Evolutionary conservation across 768 basidiomycete genomes (phyloP).

Genomic region (Trametes meyenii): DNA sequence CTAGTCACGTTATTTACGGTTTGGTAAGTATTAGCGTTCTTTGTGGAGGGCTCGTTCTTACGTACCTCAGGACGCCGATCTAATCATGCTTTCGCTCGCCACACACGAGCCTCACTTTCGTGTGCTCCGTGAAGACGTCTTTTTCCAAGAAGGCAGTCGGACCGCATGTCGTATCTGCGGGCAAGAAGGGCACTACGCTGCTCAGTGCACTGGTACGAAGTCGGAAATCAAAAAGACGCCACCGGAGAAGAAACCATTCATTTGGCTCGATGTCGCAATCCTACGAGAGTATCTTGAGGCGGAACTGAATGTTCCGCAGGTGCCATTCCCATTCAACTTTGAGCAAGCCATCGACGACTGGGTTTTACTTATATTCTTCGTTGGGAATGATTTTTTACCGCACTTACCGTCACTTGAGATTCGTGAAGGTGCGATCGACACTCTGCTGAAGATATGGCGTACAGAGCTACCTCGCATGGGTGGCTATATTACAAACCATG

Average conservation of each 20-base stretch:
- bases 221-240: slow-evolving; percentile 67
- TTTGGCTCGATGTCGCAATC: slow-evolving; percentile 96
- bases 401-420: slow-evolving; percentile 99
- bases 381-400: slow-evolving; percentile 99
- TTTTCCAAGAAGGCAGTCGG: slow-evolving; percentile 76
- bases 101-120: slow-evolving; percentile 99
- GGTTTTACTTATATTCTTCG: slow-evolving; percentile 99
- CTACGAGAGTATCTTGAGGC: slow-evolving; percentile 97
- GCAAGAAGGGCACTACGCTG: slow-evolving; percentile 92
- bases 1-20: slow-evolving; percentile 96
- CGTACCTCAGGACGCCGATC: slow-evolving; percentile 85
- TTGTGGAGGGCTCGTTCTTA: background rate
- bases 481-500: slow-evolving; percentile 94
- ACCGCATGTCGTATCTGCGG: slow-evolving; percentile 91
- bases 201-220: slow-evolving; percentile 86
- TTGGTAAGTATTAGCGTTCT: slow-evolving; percentile 57
- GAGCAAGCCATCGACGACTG: slow-evolving; percentile 99
- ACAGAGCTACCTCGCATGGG: slow-evolving; percentile 93
- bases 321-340: slow-evolving; percentile 85
- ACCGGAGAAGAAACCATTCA: slow-evolving; percentile 91
- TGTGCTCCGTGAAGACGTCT: slow-evolving; percentile 97
- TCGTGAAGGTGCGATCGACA: slow-evolving; percentile 98
- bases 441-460: slow-evolving; percentile 94
- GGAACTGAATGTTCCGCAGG: slow-evolving; percentile 83
- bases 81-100: slow-evolving; percentile 97